Percentiles rank a stretch among this genome's conserved stretches.
phyloP scores from a whole-genome alignment of 176 grass and related monocot species.

The Zoysia japonica region DNA sequence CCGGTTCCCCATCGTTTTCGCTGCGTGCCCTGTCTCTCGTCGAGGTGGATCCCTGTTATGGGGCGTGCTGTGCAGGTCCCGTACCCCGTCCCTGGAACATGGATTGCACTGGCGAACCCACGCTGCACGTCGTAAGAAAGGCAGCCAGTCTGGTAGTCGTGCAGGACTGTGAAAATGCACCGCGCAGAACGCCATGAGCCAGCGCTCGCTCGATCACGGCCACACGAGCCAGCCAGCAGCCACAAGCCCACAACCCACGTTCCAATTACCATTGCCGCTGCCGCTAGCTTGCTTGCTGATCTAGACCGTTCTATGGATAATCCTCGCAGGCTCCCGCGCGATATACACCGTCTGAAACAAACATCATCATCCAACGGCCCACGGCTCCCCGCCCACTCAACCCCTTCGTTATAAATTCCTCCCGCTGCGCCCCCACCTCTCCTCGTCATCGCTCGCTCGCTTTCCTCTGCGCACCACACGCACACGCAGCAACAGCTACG shows the following conservation, averaged over 20 bases:
- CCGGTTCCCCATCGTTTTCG: background rate
- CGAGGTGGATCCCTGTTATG: background rate
- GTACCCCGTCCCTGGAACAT: background rate
- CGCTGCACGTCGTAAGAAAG: background rate
- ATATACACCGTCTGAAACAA: background rate
- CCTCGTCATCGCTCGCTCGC: background rate
- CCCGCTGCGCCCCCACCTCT: constrained; percentile 11
- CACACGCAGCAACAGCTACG: background rate
- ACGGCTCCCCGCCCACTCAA: background rate
- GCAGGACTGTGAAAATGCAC: background rate
- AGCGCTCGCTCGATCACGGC: background rate
- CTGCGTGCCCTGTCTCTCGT: background rate
- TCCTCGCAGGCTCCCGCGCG: background rate
- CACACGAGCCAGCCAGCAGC: constrained; percentile 13
- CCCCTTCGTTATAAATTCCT: constrained; percentile 40
- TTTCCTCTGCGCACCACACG: background rate
- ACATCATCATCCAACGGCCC: background rate
- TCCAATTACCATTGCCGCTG: background rate
- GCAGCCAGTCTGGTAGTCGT: background rate
- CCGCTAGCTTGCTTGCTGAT: background rate
- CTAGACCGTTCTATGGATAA: background rate
- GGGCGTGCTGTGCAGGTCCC: background rate
- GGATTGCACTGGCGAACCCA: background rate
- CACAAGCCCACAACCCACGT: no score
- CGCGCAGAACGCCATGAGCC: no score